A percentile compares a stretch with the other conserved stretches of the same genome.
Evolutionary conservation across 192 early-diverging fungal species (phyloP).

Genomic region (Backusella circina): DNA sequence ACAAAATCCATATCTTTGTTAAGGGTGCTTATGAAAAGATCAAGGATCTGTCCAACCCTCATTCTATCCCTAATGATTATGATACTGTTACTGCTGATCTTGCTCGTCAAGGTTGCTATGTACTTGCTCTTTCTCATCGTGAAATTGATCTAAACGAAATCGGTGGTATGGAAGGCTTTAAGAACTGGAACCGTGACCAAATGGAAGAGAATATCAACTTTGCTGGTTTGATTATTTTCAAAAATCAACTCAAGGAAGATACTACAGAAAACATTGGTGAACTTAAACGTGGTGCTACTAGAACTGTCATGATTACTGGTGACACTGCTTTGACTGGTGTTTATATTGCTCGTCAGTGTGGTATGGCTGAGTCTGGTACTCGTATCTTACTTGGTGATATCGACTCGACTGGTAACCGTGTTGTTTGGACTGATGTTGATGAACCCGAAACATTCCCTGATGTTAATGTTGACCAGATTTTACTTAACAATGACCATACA

Average conservation of each 20-base stretch:
- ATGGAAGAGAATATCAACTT: conserved; percentile 58
- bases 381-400: conserved; percentile 52
- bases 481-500: conserved; percentile 26
- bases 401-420: conserved; percentile 29
- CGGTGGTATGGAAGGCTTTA: conserved; percentile 19
- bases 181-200: conserved; percentile 45
- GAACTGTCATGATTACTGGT: conserved; percentile 83
- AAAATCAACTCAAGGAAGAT: conserved; percentile 75
- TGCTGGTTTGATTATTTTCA: conserved; percentile 67
- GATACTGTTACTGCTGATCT: conserved; percentile 46
- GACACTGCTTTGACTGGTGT: conserved; percentile 74
- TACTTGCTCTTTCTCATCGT: conserved; percentile 62
- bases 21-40: conserved; percentile 76
- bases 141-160: conserved; percentile 40
- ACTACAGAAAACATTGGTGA: conserved; percentile 63
- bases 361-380: conserved; percentile 35
- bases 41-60: conserved; percentile 46
- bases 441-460: conserved; percentile 27
- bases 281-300: conserved; percentile 63
- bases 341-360: conserved; percentile 63
- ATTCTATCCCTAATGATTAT: conserved; percentile 55
- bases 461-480: conserved; percentile 31
- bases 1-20: conserved; percentile 56
- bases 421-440: conserved; percentile 63
- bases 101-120: conserved; percentile 73